Evolutionary conservation across 805 yeast genomes (phyloP).

Genomic region (Wickerhamiella domercqiae): DNA sequence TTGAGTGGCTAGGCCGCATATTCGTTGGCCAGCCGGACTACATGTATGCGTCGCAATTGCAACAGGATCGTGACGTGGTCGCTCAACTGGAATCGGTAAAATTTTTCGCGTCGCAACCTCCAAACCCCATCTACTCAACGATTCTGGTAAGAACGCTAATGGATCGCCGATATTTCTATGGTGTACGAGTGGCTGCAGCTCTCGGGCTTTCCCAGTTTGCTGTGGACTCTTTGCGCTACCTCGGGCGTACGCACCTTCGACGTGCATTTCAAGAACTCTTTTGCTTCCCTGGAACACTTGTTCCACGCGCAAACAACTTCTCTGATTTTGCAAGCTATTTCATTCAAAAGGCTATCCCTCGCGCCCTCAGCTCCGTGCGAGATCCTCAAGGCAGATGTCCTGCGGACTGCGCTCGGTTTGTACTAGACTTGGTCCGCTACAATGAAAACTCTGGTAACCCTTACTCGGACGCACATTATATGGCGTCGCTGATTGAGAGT

Average conservation of each 20-base stretch:
- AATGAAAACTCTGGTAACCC: constrained; percentile 74
- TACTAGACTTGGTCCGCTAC: constrained; percentile 59
- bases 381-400: constrained; percentile 53
- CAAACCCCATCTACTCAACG: constrained; percentile 55
- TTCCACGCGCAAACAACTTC: constrained; percentile 74
- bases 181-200: constrained; percentile 80
- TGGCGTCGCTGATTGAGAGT: constrained; percentile 41
- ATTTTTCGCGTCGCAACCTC: constrained; percentile 56
- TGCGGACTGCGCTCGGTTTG: constrained; percentile 39
- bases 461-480: constrained; percentile 57
- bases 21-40: constrained; percentile 80
- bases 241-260: constrained; percentile 60
- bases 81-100: constrained; percentile 79
- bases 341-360: constrained; percentile 53
- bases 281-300: constrained; percentile 42
- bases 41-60: constrained; percentile 87
- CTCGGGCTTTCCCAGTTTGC: constrained; percentile 58
- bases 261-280: constrained; percentile 52
- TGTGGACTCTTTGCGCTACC: constrained; percentile 40
- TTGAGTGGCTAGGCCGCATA: constrained; percentile 84
- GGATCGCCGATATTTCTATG: constrained; percentile 77
- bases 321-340: constrained; percentile 52
- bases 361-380: constrained; percentile 42
- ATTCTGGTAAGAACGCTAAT: constrained; percentile 62
- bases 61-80: constrained; percentile 89